Evolutionary conservation across 805 yeast genomes (phyloP).

Genomic region (Ogataea thermomethanolica): DNA sequence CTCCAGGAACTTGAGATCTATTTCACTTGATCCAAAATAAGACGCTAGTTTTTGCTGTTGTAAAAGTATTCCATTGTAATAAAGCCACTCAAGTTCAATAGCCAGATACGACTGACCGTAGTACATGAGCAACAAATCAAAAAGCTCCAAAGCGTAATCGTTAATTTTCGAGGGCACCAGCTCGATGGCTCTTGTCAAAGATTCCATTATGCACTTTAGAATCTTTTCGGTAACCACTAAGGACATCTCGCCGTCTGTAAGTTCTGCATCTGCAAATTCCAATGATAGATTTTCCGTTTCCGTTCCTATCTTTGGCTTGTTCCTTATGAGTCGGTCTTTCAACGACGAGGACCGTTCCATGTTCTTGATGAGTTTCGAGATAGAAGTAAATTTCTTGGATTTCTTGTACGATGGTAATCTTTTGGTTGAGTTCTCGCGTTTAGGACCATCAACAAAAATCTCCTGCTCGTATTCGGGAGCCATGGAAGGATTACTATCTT

Average conservation of each 20-base stretch:
- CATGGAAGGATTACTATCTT: conserved; percentile 19
- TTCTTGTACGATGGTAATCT: conserved; percentile 18
- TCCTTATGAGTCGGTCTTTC: conserved; percentile 25
- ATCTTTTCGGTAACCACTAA: conserved; percentile 56
- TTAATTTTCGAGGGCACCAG: conserved; percentile 60
- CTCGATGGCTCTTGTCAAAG: conserved; percentile 73
- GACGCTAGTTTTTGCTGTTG: conserved; percentile 28
- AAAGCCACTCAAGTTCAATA: conserved; percentile 68
- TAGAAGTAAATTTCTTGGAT: conserved; percentile 25
- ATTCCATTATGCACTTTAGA: conserved; percentile 69
- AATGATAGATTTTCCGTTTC: conserved; percentile 13
- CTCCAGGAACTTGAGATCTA: conserved; percentile 20
- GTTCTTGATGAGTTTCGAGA: conserved; percentile 48
- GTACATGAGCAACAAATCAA: conserved; percentile 64
- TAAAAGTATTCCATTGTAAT: conserved; percentile 30
- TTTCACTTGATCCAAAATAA: conserved; percentile 24
- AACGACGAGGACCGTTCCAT: conserved; percentile 41
- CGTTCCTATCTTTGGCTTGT: conserved; percentile 5
- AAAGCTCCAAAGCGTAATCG: conserved; percentile 59
- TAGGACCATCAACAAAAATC: conserved; percentile 6
- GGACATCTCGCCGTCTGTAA: conserved; percentile 27
- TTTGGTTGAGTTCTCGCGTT: conserved; percentile 15
- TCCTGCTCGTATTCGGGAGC: conserved; percentile 13
- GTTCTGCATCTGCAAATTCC: not conserved
- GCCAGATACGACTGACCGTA: conserved; percentile 75